A percentile compares a stretch with the other conserved stretches of the same genome.
These are phyloP conservation scores for Dictyostelium capitatum DNA, from an alignment of 78 protist species.

Conservation along the genomic window DNA sequence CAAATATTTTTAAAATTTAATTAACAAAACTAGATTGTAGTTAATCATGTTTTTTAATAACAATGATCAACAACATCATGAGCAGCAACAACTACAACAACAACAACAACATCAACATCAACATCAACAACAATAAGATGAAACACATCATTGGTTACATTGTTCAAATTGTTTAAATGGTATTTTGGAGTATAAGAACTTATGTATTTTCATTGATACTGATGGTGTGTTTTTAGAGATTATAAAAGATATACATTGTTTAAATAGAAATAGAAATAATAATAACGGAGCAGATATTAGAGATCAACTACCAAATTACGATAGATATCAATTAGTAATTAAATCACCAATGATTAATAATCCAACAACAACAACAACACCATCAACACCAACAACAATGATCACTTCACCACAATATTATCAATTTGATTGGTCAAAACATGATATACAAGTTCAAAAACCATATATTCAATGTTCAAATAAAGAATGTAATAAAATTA, in stretches of 20 bases:
- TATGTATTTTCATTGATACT: not conserved
- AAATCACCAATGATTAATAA: not conserved
- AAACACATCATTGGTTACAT: not conserved
- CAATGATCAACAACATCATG: too few species aligned
- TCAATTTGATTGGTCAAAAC: not conserved
- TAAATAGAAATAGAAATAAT: not conserved
- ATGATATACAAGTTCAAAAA: not conserved
- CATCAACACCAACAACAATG: not conserved
- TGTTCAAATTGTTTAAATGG: not conserved
- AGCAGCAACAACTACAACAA: too few species aligned
- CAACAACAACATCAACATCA: too few species aligned
- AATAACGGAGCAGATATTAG: not conserved
- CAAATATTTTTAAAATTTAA: too few species aligned
- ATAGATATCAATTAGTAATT: not conserved
- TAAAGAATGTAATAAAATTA: not conserved
- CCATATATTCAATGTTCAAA: not conserved
- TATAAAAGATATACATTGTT: not conserved
- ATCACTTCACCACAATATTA: not conserved
- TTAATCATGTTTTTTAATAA: too few species aligned
- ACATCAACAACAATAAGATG: too few species aligned
- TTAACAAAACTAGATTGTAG: too few species aligned
- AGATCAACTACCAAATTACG: not conserved
- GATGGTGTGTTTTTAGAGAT: conserved; percentile 9
- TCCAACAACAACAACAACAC: not conserved
- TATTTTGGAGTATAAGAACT: not conserved